Evolutionary conservation across 2,329 filamentous ascomycete species (phyloP).

Genomic region (Dothistroma septosporum): DNA sequence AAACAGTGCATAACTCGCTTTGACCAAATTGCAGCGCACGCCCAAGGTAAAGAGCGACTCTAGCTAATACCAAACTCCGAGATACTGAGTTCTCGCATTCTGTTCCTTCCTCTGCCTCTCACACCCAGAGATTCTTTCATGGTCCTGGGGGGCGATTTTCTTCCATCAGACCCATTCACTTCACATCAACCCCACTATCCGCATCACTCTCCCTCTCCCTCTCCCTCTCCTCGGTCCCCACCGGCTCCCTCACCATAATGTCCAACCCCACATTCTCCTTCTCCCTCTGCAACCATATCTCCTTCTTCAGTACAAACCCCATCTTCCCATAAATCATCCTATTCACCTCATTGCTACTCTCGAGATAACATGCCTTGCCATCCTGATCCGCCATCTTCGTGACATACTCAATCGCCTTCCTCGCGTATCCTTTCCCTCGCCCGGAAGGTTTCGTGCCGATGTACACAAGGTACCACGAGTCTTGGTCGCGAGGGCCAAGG

Average conservation of each 20-base stretch:
- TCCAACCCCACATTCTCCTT: slow-evolving; percentile 61
- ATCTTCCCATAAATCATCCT: slow-evolving; percentile 69
- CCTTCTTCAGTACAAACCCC: slow-evolving; percentile 63
- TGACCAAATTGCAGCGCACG: too few relatives aligned
- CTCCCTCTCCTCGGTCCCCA: slow-evolving; percentile 5
- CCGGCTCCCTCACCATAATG: slow-evolving; percentile 77
- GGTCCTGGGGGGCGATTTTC: too few relatives aligned
- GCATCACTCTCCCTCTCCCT: slow-evolving; percentile 14
- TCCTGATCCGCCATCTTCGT: slow-evolving; percentile 64
- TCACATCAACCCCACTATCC: slow-evolving; percentile 21
- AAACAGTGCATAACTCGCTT: too few relatives aligned
- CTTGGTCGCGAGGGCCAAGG: slow-evolving; percentile 59
- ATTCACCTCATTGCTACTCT: slow-evolving; percentile 68
- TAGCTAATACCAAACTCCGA: too few relatives aligned
- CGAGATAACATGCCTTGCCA: slow-evolving; percentile 67
- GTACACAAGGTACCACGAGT: slow-evolving; percentile 80
- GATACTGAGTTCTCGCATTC: too few relatives aligned
- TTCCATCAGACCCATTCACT: slow-evolving; percentile 5
- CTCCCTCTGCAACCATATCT: slow-evolving; percentile 60
- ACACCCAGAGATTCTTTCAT: too few relatives aligned
- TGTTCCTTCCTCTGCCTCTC: too few relatives aligned
- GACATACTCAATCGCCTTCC: slow-evolving; percentile 67
- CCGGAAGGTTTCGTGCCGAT: slow-evolving; percentile 69
- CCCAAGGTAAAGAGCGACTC: too few relatives aligned
- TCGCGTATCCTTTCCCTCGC: slow-evolving; percentile 68